Evolutionary conservation across 139 green algal species (phyloP), one percentile per base, ranked within the genome.

Genomic region (Desmodesmus armatus): DNA sequence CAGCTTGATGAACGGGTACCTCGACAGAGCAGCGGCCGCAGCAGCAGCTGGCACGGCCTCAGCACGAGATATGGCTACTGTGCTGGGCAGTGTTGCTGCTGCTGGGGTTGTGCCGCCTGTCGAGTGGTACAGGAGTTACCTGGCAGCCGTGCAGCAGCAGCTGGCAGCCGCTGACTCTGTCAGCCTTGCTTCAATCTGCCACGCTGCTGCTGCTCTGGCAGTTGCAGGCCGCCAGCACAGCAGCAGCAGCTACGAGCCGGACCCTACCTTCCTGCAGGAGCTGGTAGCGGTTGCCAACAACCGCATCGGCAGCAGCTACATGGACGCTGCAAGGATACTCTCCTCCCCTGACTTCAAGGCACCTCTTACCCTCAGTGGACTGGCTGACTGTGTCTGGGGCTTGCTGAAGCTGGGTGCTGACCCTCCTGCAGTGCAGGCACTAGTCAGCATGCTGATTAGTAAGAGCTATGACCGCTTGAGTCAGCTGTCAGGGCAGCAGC

Each of bases 381-480:
- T 84, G 7, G 62, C 60, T 41, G 78, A 84, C 21, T 70, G 60
- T 17, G 27, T 19, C 6, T 84, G 78, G 62, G 78, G 60, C 44
- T 47, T 84, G 33, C 29, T 84, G 15, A 41, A 84, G 35, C 43
- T 84, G 13, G 78, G 78, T 29, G 78, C 78, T 31, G n/a, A 39
- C 7, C 63, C 78, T 31, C 39, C 33, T n/a, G 29, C 66, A 7
- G 23, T 84, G 23, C 43, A 51, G 43, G n/a, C 39, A 13, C 37
- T 84, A 37, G 49, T 72, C 39, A 84, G 62, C 62, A 47, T 84
- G 78, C 33, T 84, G 41, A 55, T 84, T 55, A 77, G 40, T 31
- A 84, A 84, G 78, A 76, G 60, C 37, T 76, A 84, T 31, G 78
- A 84, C 62, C 63, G 78, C 62, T 84, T 84, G 7, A 84, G 78